Conservation (phyloP, 179 eudicot genomes). For the Monotropa hypopitys region DNA sequence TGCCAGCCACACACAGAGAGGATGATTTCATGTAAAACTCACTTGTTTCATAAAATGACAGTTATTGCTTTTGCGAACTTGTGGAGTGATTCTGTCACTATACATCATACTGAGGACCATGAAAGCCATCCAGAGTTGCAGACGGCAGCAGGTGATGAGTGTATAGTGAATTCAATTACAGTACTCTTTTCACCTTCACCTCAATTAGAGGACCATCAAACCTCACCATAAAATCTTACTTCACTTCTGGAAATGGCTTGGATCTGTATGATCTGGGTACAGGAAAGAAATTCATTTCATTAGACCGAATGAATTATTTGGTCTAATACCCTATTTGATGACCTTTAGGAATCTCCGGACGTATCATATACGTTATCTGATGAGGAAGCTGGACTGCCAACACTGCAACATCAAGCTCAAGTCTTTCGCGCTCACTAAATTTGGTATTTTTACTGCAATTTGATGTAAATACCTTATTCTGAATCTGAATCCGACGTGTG, state of each 20-base stretch:
- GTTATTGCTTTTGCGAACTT: constrained; percentile 27
- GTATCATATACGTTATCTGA: constrained; percentile 22
- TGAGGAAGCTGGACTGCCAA: constrained; percentile 24
- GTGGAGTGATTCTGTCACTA: constrained; percentile 31
- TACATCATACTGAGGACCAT: constrained; percentile 31
- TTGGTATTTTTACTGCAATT: neutral
- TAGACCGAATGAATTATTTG: neutral
- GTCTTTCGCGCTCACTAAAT: constrained; percentile 24
- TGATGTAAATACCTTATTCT: neutral
- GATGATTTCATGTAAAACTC: neutral
- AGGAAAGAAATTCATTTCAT: neutral
- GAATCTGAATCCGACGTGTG: neutral
- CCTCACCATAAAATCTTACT: neutral
- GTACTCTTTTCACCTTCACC: neutral
- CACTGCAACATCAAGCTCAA: constrained; percentile 22
- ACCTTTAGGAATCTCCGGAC: constrained; percentile 6
- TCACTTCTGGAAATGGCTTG: neutral
- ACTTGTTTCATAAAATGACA: constrained; percentile 9
- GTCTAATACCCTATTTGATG: neutral
- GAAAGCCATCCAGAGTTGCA: constrained; percentile 18
- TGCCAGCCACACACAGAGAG: neutral
- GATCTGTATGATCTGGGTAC: neutral
- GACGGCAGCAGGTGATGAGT: constrained; percentile 26
- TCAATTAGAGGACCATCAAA: neutral
- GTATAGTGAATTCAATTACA: neutral